Conservation (phyloP, 768 basidiomycete species). For the Leccinum sublutescens region DNA sequence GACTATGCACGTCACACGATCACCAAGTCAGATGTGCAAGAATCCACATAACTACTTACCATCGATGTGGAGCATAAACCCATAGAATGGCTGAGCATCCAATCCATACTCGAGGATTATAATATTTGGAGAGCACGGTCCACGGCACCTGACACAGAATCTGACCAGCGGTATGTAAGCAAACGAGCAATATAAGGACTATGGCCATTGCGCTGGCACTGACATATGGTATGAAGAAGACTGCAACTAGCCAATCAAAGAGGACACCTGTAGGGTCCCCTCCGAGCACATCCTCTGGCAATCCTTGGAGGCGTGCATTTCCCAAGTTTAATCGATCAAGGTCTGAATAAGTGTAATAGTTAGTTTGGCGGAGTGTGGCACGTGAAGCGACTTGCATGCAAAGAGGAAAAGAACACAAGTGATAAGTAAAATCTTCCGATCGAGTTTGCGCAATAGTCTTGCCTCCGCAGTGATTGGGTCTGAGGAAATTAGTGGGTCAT, state of each 20-base stretch:
- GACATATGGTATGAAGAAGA: conserved; percentile 80
- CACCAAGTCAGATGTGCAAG: neutral
- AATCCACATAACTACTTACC: conserved; percentile 36
- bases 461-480: conserved; percentile 41
- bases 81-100: conserved; percentile 68
- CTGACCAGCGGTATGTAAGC: conserved; percentile 34
- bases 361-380: neutral
- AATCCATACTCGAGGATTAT: conserved; percentile 67
- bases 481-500: conserved; percentile 19
- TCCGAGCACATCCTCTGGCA: conserved; percentile 60
- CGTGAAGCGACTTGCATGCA: conserved; percentile 52
- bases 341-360: conserved; percentile 27
- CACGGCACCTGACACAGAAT: conserved; percentile 71
- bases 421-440: conserved; percentile 65
- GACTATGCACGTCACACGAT: conserved; percentile 18
- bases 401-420: conserved; percentile 71
- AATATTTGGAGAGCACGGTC: conserved; percentile 63
- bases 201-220: conserved; percentile 23
- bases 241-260: conserved; percentile 78
- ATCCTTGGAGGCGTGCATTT: conserved; percentile 75
- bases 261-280: conserved; percentile 66
- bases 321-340: conserved; percentile 78
- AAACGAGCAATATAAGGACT: neutral
- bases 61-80: conserved; percentile 69
- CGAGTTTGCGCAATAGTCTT: conserved; percentile 61